Evolutionary conservation across 169 alveolate species (phyloP).

Genomic region (Plasmodium blacklocki): DNA sequence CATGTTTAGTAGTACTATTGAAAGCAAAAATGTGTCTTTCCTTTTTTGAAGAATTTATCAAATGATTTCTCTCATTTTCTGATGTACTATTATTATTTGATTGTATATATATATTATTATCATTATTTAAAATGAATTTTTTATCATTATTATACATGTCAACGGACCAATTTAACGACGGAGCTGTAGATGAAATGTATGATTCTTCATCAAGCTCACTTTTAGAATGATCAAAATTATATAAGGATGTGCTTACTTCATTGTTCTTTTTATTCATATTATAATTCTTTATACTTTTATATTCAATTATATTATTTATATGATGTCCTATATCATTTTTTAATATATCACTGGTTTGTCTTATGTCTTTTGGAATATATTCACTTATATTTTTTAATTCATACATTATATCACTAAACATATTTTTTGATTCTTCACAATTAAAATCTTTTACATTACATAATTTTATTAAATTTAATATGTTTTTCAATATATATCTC

Average conservation of each 20-base stretch:
- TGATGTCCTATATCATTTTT: background rate
- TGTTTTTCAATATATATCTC: constrained; percentile 12
- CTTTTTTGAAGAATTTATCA: too few species aligned
- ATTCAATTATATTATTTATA: too few species aligned
- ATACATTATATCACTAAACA: constrained; percentile 36
- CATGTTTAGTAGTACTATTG: background rate
- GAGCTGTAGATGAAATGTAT: constrained; percentile 25
- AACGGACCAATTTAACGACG: background rate
- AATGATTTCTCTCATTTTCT: too few species aligned
- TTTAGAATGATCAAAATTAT: too few species aligned
- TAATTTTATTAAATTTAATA: constrained; percentile 10
- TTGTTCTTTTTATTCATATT: background rate
- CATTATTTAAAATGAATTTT: too few species aligned
- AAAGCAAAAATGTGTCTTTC: too few species aligned
- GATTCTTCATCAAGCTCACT: background rate
- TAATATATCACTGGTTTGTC: background rate
- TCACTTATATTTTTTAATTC: constrained; percentile 17
- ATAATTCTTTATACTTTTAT: background rate
- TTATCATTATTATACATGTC: too few species aligned
- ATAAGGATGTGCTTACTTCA: too few species aligned
- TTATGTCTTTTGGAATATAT: background rate
- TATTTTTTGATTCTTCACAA: constrained; percentile 14
- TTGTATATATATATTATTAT: too few species aligned
- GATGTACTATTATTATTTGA: too few species aligned
- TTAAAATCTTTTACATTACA: constrained; percentile 16